A percentile compares a stretch with the other conserved stretches of the same genome.
These are phyloP conservation scores for Arabis alpina DNA, from an alignment of 345 rosid genomes.

Conservation along the genomic window DNA sequence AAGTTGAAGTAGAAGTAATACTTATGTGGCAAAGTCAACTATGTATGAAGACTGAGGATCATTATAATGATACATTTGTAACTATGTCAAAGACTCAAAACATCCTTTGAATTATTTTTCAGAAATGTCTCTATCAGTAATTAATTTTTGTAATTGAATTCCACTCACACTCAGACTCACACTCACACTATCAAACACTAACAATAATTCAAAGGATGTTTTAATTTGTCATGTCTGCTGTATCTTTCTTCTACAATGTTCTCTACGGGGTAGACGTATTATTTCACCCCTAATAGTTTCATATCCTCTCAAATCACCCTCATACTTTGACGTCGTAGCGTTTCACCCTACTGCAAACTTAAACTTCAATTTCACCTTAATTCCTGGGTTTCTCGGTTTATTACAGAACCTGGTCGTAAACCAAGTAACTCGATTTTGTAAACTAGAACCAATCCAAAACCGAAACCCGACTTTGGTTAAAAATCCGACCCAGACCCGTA, in stretches of 20 bases:
- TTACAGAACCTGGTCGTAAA: too few relatives aligned
- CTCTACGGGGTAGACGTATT: too few relatives aligned
- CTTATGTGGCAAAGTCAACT: not conserved
- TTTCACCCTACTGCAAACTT: too few relatives aligned
- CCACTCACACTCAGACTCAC: conserved; percentile 5
- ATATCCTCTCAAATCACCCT: too few relatives aligned
- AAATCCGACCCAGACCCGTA: too few relatives aligned
- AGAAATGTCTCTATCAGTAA: conserved; percentile 15
- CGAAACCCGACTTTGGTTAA: too few relatives aligned
- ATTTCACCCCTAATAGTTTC: too few relatives aligned
- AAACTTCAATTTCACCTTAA: too few relatives aligned
- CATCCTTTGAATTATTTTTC: not conserved
- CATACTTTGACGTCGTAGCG: too few relatives aligned
- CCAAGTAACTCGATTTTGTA: too few relatives aligned
- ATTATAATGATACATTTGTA: not conserved
- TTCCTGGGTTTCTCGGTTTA: too few relatives aligned
- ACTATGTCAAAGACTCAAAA: not conserved
- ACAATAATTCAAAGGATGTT: not conserved
- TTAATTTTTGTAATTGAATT: not conserved
- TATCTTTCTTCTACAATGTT: not conserved
- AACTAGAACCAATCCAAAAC: too few relatives aligned
- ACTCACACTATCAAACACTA: conserved; percentile 9
- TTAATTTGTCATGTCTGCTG: not conserved
- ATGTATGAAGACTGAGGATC: not conserved
- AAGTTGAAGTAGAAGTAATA: not conserved